A percentile compares a stretch with the other conserved stretches of the same genome.
Conservation (phyloP, 2,329 filamentous ascomycete genomes). For the Aspergillus sp. region DNA sequence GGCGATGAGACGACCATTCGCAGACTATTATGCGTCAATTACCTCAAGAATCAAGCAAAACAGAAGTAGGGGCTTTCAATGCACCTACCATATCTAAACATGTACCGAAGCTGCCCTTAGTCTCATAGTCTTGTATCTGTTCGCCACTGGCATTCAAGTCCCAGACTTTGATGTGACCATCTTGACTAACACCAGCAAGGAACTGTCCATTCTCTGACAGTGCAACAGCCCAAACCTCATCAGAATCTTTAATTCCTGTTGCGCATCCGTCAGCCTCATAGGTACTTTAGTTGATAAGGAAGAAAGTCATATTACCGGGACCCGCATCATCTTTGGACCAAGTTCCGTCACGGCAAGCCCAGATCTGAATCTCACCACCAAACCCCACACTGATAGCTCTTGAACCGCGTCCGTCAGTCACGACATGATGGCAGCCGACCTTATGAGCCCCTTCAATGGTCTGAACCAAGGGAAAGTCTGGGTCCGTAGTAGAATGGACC, state of each 20-base stretch:
- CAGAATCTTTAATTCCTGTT: constrained; percentile 51
- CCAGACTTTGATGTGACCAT: constrained; percentile 87
- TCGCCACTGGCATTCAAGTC: constrained; percentile 52
- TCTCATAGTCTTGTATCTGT: constrained; percentile 79
- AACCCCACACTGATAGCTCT: constrained; percentile 81
- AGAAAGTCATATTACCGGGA: constrained; percentile 26
- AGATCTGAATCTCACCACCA: constrained; percentile 79
- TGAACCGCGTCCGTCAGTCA: constrained; percentile 61
- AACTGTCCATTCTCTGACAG: constrained; percentile 77
- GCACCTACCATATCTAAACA: constrained; percentile 66
- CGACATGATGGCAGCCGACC: constrained; percentile 85
- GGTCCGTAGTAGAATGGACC: constrained; percentile 65
- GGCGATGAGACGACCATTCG: constrained; percentile 77
- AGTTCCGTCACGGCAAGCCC: constrained; percentile 54
- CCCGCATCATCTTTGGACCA: constrained; percentile 49
- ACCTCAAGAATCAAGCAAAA: not conserved
- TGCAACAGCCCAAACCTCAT: constrained; percentile 80
- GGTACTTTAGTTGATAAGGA: not conserved
- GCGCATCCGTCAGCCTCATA: constrained; percentile 3
- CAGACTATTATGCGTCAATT: constrained; percentile 38
- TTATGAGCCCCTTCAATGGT: constrained; percentile 73
- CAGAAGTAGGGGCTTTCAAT: not conserved
- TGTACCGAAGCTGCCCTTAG: constrained; percentile 85
- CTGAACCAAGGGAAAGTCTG: constrained; percentile 71
- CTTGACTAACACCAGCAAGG: constrained; percentile 78